Evolutionary conservation across 495 filamentous ascomycete genomes (phyloP), one percentile per base, ranked within the genome.

Genomic region (Tuber brumale): DNA sequence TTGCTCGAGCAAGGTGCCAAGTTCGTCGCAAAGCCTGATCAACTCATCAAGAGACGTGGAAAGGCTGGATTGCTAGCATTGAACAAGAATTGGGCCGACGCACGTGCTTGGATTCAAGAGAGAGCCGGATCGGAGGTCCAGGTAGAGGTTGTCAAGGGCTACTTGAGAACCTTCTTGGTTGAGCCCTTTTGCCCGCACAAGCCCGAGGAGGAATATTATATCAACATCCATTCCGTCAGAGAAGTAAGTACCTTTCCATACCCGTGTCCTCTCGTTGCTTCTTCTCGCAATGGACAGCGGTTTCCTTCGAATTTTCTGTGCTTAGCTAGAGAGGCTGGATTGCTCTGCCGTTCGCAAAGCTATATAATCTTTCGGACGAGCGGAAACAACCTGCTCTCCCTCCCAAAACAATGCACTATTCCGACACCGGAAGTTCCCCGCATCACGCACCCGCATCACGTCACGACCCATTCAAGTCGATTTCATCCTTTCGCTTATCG

Each of bases 21-120:
- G 87, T 98, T 99, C 85, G 95, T 99, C 81, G 96, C 96, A 69
- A 99, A 99, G 90, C 95, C 95, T 81, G 95, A 99, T 89, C 96
- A 98, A 87, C 89, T 98, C 86, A 98, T 99, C 88, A 99, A 99
- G 91, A 88, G 95, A 84, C 90, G 95, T 87, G 95, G 95, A 84
- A 99, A 99, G 94, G 97, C 93, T 85, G 95, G 95, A 84, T 91
- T 99, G 70, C 87, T 99, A 71, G 92, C 93, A 72, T 88, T 99
- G 83, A 99, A 99, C 89, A 97, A 98, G 91, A 91, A 91, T 79
- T 99, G 95, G 95, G 82, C 92, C 69, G 94, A 98, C 83, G 92
- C 94, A 70, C 90, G 91, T 84, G 92, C 90, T 75, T 99, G 95
- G 95, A 91, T 99, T 86, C 92, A 92, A 85, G 90, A 91, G 84